These are phyloP conservation scores for Phytophthora constricta DNA, from an alignment of 352 stramenopile genomes.

Conservation along the genomic window DNA sequence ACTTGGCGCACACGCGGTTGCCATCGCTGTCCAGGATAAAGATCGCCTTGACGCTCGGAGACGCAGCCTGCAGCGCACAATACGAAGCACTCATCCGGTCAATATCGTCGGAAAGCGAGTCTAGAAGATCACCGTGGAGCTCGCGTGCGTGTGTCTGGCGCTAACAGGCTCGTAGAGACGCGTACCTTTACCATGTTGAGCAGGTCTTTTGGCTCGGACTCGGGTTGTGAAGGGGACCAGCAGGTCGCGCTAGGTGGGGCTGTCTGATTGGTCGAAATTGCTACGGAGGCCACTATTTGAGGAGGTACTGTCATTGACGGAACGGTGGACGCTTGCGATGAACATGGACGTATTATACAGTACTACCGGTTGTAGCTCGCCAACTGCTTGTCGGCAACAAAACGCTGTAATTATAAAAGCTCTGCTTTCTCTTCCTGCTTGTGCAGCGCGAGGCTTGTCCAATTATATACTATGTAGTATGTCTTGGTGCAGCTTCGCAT, in stretches of 20 bases:
- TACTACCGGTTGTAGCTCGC: too few relatives aligned
- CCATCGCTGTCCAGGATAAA: conserved; percentile 90
- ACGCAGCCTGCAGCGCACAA: conserved; percentile 46
- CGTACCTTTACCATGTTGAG: conserved; percentile 69
- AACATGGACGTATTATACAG: too few relatives aligned
- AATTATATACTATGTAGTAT: too few relatives aligned
- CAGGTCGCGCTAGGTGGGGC: conserved; percentile 64
- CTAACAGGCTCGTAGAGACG: conserved; percentile 4
- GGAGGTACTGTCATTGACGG: too few relatives aligned
- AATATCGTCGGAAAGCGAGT: background rate
- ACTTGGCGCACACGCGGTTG: conserved; percentile 91
- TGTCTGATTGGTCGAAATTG: conserved; percentile 60
- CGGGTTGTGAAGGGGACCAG: conserved; percentile 24
- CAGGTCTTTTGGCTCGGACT: conserved; percentile 17
- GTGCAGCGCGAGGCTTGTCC: conserved; percentile 4
- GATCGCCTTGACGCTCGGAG: conserved; percentile 88
- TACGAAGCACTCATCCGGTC: conserved; percentile 16
- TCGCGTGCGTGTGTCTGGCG: background rate
- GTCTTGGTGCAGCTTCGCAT: background rate
- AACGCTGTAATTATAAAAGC: conserved; percentile 34
- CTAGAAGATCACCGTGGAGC: background rate
- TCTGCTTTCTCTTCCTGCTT: conserved; percentile 29
- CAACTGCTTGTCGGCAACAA: too few relatives aligned
- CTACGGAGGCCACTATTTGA: too few relatives aligned
- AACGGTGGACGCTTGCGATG: too few relatives aligned